These are phyloP conservation scores for Xylaria flabelliformis DNA, from an alignment of 495 filamentous ascomycete genomes.

Conservation along the genomic window DNA sequence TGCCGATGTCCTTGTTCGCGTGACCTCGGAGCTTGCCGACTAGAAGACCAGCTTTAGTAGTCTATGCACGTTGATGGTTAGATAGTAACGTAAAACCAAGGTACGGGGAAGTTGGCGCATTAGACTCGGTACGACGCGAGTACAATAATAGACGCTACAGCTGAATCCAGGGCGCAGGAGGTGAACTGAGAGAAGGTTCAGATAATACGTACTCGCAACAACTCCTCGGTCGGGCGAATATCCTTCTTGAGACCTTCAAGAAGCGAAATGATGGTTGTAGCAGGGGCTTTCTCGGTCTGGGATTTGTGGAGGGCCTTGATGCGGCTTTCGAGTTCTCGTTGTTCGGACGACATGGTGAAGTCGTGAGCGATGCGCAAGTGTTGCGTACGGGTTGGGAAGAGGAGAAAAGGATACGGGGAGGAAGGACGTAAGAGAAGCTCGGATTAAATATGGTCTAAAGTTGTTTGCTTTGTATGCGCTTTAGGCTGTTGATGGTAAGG, in stretches of 20 bases:
- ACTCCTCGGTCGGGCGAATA: slow-evolving; percentile 83
- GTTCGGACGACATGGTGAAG: slow-evolving; percentile 51
- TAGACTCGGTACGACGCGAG: not conserved
- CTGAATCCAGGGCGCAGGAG: not conserved
- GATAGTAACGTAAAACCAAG: not conserved
- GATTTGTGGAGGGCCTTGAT: slow-evolving; percentile 81
- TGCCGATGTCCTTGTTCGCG: slow-evolving; percentile 75
- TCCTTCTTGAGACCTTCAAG: slow-evolving; percentile 79
- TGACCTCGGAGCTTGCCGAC: slow-evolving; percentile 83
- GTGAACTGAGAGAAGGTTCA: slow-evolving; percentile 4
- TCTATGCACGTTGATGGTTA: slow-evolving; percentile 48
- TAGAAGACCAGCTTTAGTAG: slow-evolving; percentile 88
- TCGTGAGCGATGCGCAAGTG: slow-evolving; percentile 1
- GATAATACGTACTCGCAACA: slow-evolving; percentile 66
- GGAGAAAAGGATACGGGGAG: not conserved
- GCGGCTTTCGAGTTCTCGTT: slow-evolving; percentile 75
- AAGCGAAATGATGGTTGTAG: slow-evolving; percentile 68
- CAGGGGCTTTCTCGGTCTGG: slow-evolving; percentile 67
- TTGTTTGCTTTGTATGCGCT: not conserved
- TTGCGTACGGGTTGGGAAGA: not conserved
- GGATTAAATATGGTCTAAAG: not conserved
- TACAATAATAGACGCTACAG: not conserved
- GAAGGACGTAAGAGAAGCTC: not conserved
- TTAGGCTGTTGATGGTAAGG: not conserved
- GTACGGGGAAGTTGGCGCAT: not conserved